Base-by-base conservation (phyloP, 2,329 filamentous ascomycete genomes). In the Aureobasidium sp. region DNA sequence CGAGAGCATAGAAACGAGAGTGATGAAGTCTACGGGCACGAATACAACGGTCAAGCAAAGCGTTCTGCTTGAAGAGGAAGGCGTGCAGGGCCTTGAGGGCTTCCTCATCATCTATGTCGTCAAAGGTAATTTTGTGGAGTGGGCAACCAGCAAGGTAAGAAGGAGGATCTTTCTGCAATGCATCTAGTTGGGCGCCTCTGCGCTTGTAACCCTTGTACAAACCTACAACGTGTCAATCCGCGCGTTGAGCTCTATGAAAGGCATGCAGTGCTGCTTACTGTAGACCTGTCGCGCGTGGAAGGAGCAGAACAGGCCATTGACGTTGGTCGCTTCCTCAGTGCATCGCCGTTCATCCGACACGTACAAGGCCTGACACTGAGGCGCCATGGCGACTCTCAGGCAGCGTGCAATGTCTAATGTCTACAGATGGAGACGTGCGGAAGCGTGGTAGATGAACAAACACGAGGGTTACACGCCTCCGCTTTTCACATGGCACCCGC, bases 131-230 rank as follows among this genome's bases (percentile, higher is more conserved):
- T 49, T 75, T 77, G 15, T 72, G 72, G 34, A 80, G 70, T 3
- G 76, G 69, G 1, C 69, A 67, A 45, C 71, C 65, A 17, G 68
- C 69, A 11, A 80, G 69, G 63, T 75, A 79, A 20, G 66, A 27
- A n/a, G 77, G 77, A 2, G 68, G 71, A 36, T 70, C 64, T 12
- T 67, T 67, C 3, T 71, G 64, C 17, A 78, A 66, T 4, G 63
- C 62, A 60, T 82, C 78, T 4, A 81, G 73, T 51, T 73, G 71
- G 9, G 73, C 71, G 67, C 80, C 80, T 45, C 78, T 77, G 44
- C 69, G 73, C 65, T 81, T 81, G 68, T 82, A 81, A 9, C 79
- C 79, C 56, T 74, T 72, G 67, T 81, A 81, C 4, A 82, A 70
- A 65, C 75, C 76, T 60, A 47, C 22, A 39, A 34, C 41, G 27